A percentile compares a stretch with the other conserved stretches of the same genome.
Conservation (phyloP, 2,329 filamentous ascomycete species). For the Pyrenophora teres region DNA sequence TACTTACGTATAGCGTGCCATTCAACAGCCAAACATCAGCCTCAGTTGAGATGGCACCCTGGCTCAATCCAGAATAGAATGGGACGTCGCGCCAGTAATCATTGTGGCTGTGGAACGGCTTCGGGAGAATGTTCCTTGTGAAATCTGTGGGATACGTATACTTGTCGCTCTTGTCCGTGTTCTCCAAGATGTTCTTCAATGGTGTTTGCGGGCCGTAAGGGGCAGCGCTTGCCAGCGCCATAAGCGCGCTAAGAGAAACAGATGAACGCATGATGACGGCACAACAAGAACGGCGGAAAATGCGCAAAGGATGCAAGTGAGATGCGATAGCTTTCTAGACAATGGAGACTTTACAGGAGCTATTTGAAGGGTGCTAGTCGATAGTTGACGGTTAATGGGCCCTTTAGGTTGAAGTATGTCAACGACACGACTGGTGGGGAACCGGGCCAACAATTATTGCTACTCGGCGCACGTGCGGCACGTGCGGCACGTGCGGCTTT, state of each 20-base stretch:
- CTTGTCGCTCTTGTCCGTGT: constrained; percentile 57
- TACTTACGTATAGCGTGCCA: constrained; percentile 57
- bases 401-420: constrained; percentile 14
- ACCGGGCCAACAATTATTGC: constrained; percentile 20
- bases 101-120: constrained; percentile 62
- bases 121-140: constrained; percentile 64
- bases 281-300: background rate
- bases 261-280: constrained; percentile 27
- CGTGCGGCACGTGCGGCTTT: constrained; percentile 15
- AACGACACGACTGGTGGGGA: constrained; percentile 29
- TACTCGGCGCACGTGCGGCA: constrained; percentile 2
- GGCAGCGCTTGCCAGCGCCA: constrained; percentile 26
- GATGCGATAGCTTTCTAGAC: background rate
- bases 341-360: constrained; percentile 1
- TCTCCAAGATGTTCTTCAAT: constrained; percentile 60
- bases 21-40: constrained; percentile 66
- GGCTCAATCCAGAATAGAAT: constrained; percentile 59
- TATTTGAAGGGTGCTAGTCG: constrained; percentile 6
- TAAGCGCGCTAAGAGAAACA: constrained; percentile 20
- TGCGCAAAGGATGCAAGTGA: background rate
- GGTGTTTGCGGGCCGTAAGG: constrained; percentile 49
- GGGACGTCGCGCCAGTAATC: constrained; percentile 61
- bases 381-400: constrained; percentile 12
- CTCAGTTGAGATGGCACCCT: constrained; percentile 63
- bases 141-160: constrained; percentile 67